Conservation (phyloP, 2,329 filamentous ascomycete genomes). For the Ramularia collo-cygni region DNA sequence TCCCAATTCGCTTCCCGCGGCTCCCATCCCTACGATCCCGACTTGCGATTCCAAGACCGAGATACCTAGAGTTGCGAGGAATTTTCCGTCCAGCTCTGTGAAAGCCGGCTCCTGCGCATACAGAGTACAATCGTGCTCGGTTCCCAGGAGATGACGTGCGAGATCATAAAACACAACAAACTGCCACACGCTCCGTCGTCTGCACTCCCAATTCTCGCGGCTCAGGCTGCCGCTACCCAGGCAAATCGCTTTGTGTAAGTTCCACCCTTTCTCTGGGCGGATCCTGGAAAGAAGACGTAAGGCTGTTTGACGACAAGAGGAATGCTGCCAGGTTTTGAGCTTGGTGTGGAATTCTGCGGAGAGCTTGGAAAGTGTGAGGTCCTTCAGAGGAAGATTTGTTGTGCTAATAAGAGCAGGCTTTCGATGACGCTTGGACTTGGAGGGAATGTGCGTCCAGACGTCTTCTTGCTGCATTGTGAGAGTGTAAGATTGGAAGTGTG, state of each 20-base stretch:
- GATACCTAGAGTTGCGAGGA: constrained; percentile 19
- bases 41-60: constrained; percentile 9
- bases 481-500: neutral
- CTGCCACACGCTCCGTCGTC: constrained; percentile 28
- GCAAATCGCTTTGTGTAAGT: constrained; percentile 24
- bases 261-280: constrained; percentile 18
- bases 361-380: constrained; percentile 16
- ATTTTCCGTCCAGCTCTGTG: constrained; percentile 23
- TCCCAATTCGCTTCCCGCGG: constrained; percentile 9
- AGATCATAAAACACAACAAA: constrained; percentile 27
- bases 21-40: constrained; percentile 10
- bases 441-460: neutral
- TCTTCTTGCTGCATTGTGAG: neutral
- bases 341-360: constrained; percentile 17
- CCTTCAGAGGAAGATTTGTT: constrained; percentile 11
- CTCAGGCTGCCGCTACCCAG: constrained; percentile 28
- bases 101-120: constrained; percentile 27
- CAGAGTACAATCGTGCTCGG: constrained; percentile 8
- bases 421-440: neutral
- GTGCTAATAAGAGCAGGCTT: neutral
- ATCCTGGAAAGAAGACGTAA: constrained; percentile 11
- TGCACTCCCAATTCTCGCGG: constrained; percentile 23
- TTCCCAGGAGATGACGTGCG: constrained; percentile 8
- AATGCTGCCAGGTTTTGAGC: constrained; percentile 17
- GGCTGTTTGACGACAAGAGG: constrained; percentile 17